Conservation (phyloP, 768 basidiomycete genomes). For the Phlebiopsis gigantea region DNA sequence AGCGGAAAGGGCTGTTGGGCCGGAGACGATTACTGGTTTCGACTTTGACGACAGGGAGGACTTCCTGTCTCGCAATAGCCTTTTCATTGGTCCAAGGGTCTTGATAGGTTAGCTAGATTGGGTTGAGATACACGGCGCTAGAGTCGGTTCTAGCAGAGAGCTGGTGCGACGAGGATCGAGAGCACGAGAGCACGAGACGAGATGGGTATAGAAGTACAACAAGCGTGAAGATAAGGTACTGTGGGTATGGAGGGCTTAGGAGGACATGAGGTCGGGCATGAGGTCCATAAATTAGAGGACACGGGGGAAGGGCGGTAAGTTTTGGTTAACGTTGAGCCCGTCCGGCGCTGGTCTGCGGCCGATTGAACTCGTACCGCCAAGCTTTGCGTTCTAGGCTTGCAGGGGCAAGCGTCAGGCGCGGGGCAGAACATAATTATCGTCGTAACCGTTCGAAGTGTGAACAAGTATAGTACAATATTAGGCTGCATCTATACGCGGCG, state of each 20-base stretch:
- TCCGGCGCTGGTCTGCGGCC: neutral
- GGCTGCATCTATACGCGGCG: slow-evolving; percentile 7
- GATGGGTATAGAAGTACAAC: slow-evolving; percentile 1
- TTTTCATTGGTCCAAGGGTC: slow-evolving; percentile 10
- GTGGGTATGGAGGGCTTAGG: neutral
- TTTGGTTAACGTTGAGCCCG: neutral
- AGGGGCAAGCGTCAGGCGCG: neutral
- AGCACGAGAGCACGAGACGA: neutral
- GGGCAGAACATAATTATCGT: neutral
- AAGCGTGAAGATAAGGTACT: neutral
- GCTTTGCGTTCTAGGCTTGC: neutral
- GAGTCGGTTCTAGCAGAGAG: neutral
- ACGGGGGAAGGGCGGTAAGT: neutral
- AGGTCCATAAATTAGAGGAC: slow-evolving; percentile 4
- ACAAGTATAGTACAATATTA: neutral
- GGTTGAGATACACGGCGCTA: neutral
- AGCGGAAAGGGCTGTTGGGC: neutral
- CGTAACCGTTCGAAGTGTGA: neutral
- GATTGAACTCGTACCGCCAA: neutral
- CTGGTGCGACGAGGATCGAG: neutral
- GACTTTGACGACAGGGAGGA: slow-evolving; percentile 7
- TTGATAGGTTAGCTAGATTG: neutral
- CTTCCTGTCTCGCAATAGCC: slow-evolving; percentile 13
- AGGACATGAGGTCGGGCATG: slow-evolving; percentile 1
- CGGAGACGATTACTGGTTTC: slow-evolving; percentile 4